phyloP scores from a whole-genome alignment of 352 stramenopile genomes.

The Pythium rhizo-oryzae region DNA sequence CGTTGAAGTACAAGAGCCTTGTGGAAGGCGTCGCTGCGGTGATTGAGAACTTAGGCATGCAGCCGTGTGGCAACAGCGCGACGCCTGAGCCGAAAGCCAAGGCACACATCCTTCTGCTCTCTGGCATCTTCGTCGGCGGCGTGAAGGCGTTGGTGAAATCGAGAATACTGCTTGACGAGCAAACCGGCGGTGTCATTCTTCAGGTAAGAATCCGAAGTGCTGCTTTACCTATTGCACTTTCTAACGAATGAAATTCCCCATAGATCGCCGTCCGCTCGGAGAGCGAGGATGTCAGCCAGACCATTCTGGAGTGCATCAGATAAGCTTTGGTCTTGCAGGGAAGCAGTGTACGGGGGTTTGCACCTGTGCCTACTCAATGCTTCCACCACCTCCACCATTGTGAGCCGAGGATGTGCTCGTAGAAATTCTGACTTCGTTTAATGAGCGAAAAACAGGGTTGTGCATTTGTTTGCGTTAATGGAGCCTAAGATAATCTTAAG shows the following conservation, averaged over 20 bases:
- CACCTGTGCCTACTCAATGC: not conserved
- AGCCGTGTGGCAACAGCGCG: slow-evolving; percentile 95
- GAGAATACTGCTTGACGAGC: slow-evolving; percentile 93
- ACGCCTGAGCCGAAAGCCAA: slow-evolving; percentile 89
- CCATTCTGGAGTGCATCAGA: slow-evolving; percentile 97
- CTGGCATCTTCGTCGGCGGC: slow-evolving; percentile 95
- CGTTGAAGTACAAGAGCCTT: slow-evolving; percentile 96
- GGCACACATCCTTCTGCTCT: slow-evolving; percentile 96
- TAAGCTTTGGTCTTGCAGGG: slow-evolving; percentile 38
- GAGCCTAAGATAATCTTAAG: slow-evolving; percentile 15
- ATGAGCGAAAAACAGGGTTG: slow-evolving; percentile 39
- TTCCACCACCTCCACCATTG: not conserved
- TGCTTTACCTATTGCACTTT: not conserved
- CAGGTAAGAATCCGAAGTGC: slow-evolving; percentile 51
- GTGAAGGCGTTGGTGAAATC: slow-evolving; percentile 96
- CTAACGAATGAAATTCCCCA: not conserved
- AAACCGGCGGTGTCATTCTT: slow-evolving; percentile 90
- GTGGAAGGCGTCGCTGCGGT: slow-evolving; percentile 95
- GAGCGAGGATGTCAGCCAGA: slow-evolving; percentile 93
- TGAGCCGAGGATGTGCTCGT: slow-evolving; percentile 13
- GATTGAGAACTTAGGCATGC: slow-evolving; percentile 98
- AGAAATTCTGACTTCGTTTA: slow-evolving; percentile 21
- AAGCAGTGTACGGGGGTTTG: not conserved
- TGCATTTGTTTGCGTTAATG: slow-evolving; percentile 40
- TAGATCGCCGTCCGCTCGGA: slow-evolving; percentile 97